Evolutionary conservation across 495 filamentous ascomycete species (phyloP), one percentile per base, ranked within the genome.

Genomic region (Neurospora sp.): DNA sequence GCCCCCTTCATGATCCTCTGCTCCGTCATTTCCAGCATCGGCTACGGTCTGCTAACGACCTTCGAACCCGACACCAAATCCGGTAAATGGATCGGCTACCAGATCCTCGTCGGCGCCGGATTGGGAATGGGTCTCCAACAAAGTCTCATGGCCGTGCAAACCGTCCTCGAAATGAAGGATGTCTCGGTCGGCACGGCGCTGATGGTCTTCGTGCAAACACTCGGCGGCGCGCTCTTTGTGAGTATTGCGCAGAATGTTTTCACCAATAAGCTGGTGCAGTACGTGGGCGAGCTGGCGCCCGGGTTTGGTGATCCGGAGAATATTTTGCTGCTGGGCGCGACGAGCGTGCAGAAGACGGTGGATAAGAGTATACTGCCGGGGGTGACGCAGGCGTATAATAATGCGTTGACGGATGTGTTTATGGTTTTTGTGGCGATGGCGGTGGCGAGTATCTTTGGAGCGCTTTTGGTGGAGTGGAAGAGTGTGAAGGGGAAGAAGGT

Each of bases 401-500:
- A 86, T 23, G 88, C 92, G 0, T 77, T 97, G 38, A 89, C 86
- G 3, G 78, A 88, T 70, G 86, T 89, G 0, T 97, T 92, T 81
- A 88, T 91, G 72, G 90, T 94, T 0, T 85, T 86, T 76, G 84
- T 91, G 14, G 91, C 90, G 0, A 86, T 93, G 82, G 84, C 86
- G 10, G 86, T 84, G 10, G 66, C 92, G 0, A 87, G 88, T 5
- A 83, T 93, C 5, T 23, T 95, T 69, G 92, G 89, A 2, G 83
- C 86, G 3, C 76, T 86, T 3, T 82, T 86, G 6, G 83, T 94
- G 10, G 89, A 96, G 81, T 97, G 93, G 94, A 88, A 87, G 76
- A 91, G 87, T 48, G 92, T 97, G 23, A 95, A 94, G 85, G 93
- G 92, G 3, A 94, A 92, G 88, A 92, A 92, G 73, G 84, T 93